Evolutionary conservation across 257 asterid species (phyloP), one percentile per base, ranked within the genome.

Genomic region (Solanum appendiculatum): DNA sequence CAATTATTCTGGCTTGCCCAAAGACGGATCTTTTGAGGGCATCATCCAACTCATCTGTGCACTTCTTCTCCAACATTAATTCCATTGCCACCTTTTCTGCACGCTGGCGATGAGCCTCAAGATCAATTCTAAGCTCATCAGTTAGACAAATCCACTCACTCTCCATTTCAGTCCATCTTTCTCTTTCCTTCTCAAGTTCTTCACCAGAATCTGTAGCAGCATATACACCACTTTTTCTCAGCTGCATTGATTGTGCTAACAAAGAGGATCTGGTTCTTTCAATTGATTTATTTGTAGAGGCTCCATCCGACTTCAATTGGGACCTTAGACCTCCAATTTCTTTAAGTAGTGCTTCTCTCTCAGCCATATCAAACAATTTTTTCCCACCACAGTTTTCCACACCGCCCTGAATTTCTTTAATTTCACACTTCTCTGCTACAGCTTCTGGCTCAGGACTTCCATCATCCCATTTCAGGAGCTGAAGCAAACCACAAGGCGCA

Each of bases 61-160:
- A 88, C 89, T 91, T 92, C 91, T 96, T 97, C 93, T 97, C 99
- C 74, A 90, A 82, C 85, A 87, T 88, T 87, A 97, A 88, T 89
- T 97, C 99, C 96, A 91, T 89, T 91, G 94, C 97, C 77, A 86
- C 93, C 66, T 91, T 82, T 84, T 97, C 99, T 27, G 98, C 98
- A 85, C 94, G 88, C 58, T 89, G 93, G 12, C 99, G 97, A 82
- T 89, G 90, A 48, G 93, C 82, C 89, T 97, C 99, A 1, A 97
- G 92, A 39, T 97, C 99, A 18, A 95, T 94, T 87, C 99, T 93
- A 85, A 97, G 87, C 87, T 97, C 99, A 69, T 96, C 99, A 5
- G 99, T 97, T 11, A 97, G 90, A 60, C 98, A 97, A 34, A 97
- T 97, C 99, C 99, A 97, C 14, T 95, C 98, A 9, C 99, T 97